Evolutionary conservation across 2,329 filamentous ascomycete species (phyloP), one percentile per base, ranked within the genome.

Genomic region (Exophiala sp.): DNA sequence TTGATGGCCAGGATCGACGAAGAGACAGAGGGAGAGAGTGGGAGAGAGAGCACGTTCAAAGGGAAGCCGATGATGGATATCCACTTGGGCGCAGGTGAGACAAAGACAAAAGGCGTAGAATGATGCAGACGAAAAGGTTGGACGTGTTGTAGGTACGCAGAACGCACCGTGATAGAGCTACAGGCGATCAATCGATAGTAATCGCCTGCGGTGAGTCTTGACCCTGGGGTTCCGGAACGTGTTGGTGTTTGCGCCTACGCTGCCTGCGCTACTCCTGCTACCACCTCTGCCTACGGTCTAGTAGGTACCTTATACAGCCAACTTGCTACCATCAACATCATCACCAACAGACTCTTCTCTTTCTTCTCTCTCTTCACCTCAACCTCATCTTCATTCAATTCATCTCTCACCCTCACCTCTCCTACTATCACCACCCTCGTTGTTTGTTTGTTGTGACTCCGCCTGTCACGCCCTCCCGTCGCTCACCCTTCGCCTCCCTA

Each of bases 361-460:
- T 19, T 37, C 34, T 37, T 18, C 22, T 24, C 21, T 16, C 21
- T 41, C 21, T 1, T 23, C 7, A 11, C 21, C 9, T 27, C 5
- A n/a, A 29, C 21, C 34, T 50, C 38, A n/a, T 34, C n/a, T 30
- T 29, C 48, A 14, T 42, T 21, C 21, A 13, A 21, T 3, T 39
- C 22, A 10, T 46, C 40, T 13, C 37, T 40, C 38, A 21, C 23
- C 18, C 23, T 41, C 24, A 27, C 7, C 16, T 19, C 13, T 32
- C 21, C 38, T 24, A 23, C 19, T 3, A 7, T 9, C n/a, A 8
- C 13, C 11, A 41, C 19, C 18, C 21, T 13, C n/a, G n/a, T 38
- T 37, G 29, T 50, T 46, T 52, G 44, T 52, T 52, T 52, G 50
- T 48, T 48, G 44, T 48, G 45, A 48, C 50, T 44, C 50, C 50